Evolutionary conservation across 441 rosid species (phyloP), one percentile per base, ranked within the genome.

Genomic region (Corymbia citriodora): DNA sequence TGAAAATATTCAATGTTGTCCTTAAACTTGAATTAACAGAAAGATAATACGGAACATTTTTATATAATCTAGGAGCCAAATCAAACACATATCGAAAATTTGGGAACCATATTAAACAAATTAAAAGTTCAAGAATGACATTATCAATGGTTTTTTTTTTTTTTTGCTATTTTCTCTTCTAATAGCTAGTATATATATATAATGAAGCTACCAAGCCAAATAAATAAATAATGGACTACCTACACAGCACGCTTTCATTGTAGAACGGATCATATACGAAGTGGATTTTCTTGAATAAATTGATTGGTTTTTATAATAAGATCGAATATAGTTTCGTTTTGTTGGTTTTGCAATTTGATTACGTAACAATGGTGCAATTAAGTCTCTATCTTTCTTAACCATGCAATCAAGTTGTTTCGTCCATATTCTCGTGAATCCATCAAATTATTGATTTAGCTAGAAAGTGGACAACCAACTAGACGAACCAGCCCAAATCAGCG

Each of bases 41-140:
- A 40, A 5, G 45, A 40, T 40, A 40, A 40, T 5, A 40, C 45
- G 5, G 6, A 40, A 40, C 45, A 40, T 40, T 59, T 61, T 61
- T 15, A 0, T 61, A 27, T 61, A 12, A 27, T 61, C 27, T 6
- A 27, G 6, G 27, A 1, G 27, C 16, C 11, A 61, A 27, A 25
- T 61, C 27, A 8, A 2, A 6, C 12, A 61, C 11, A 8, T 61
- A 12, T 0, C 8, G 2, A 61, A 5, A 61, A 16, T 27, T 27
- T n/a, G 0, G 11, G 0, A 15, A 61, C 1, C 0, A 61, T 61
- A 61, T 61, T 2, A 4, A 27, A 0, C 3, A 61, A 61, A 61
- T 1, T 61, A 10, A 27, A 27, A 6, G 2, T 27, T 61, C 3
- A 61, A 15, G 1, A 0, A 61, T 0, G 3, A 27, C 2, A 61